Evolutionary conservation across 768 basidiomycete genomes (phyloP).

Genomic region (Tylopilus sp.): DNA sequence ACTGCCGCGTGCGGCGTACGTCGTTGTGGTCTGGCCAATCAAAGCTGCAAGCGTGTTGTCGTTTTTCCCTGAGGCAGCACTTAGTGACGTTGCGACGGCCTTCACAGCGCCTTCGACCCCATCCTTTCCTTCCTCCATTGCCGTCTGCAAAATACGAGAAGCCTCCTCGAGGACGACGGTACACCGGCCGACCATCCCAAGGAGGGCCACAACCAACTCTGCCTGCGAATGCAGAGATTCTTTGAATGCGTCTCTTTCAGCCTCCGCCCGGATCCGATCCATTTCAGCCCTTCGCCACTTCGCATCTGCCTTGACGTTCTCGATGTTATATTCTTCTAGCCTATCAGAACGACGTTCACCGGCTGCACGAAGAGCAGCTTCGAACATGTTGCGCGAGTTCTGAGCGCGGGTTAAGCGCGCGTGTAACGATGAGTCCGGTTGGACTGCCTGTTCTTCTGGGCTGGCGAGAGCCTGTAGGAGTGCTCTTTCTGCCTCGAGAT

Average conservation of each 20-base stretch:
- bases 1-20: slow-evolving; percentile 43
- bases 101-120: slow-evolving; percentile 41
- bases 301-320: slow-evolving; percentile 71
- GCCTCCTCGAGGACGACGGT: slow-evolving; percentile 68
- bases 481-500: slow-evolving; percentile 70
- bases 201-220: slow-evolving; percentile 61
- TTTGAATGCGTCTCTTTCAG: slow-evolving; percentile 59
- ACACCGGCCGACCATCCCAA: slow-evolving; percentile 79
- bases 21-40: slow-evolving; percentile 63
- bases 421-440: slow-evolving; percentile 55
- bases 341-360: slow-evolving; percentile 77
- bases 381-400: slow-evolving; percentile 79
- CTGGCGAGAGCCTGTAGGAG: slow-evolving; percentile 62
- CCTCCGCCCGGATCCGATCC: slow-evolving; percentile 63
- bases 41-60: slow-evolving; percentile 65
- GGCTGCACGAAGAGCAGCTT: slow-evolving; percentile 80
- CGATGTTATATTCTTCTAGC: slow-evolving; percentile 65
- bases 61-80: slow-evolving; percentile 58
- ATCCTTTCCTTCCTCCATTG: slow-evolving; percentile 32
- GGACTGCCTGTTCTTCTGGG: slow-evolving; percentile 68
- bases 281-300: slow-evolving; percentile 64
- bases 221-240: slow-evolving; percentile 64
- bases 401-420: slow-evolving; percentile 61
- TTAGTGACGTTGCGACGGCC: slow-evolving; percentile 50
- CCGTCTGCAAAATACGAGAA: slow-evolving; percentile 41